Base-by-base conservation (phyloP, 31 red algal genomes). In the Odonthalia washingtoniensis region DNA sequence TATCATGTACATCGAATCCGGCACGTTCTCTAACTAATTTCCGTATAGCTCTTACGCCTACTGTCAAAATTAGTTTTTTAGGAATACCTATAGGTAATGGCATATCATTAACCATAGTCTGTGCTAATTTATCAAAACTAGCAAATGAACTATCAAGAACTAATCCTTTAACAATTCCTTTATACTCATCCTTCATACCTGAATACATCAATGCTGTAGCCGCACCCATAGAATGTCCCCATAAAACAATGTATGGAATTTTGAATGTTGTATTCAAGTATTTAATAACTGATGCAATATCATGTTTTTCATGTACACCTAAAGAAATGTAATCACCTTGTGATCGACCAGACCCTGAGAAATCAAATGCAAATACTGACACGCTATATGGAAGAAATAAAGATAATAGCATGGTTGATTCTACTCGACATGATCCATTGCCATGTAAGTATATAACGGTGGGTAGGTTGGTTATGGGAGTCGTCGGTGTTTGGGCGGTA, bases 181-280 rank as follows among this genome's bases (percentile, higher is more conserved):
- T 52, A 53, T 70, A 60, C 68, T 83, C 44, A 35, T 64, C 72
- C 9, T 21, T 14, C 26, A 90, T 35, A 60, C 94, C 90, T 14
- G 90, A 80, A 60, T 93, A 93, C 95, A 97, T 97, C 60, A 93
- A 46, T 40, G 95, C 95, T 17, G 95, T 97, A 32, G 95, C 95
- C 40, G 95, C 95, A 36, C 95, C 95, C 95, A 97, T 97, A 41
- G 76, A 85, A 66, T 93, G 95, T 35, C 95, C 95, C 84, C 89
- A 97, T 30, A 97, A 65, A 12, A 89, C 86, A 24, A 97, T 84
- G 67, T 70, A 57, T 12, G 33, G 70, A 32, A 89, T 83, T 69
- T 70, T 62, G 52, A 61, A 61, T 0, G 53, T 40, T 70, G 49
- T 37, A 63, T 57, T 53, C 35, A 97, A 77, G 70, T 93, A 85